Evolutionary conservation across 805 yeast genomes (phyloP), one percentile per base, ranked within the genome.

Genomic region (Yarrowia sp.): DNA sequence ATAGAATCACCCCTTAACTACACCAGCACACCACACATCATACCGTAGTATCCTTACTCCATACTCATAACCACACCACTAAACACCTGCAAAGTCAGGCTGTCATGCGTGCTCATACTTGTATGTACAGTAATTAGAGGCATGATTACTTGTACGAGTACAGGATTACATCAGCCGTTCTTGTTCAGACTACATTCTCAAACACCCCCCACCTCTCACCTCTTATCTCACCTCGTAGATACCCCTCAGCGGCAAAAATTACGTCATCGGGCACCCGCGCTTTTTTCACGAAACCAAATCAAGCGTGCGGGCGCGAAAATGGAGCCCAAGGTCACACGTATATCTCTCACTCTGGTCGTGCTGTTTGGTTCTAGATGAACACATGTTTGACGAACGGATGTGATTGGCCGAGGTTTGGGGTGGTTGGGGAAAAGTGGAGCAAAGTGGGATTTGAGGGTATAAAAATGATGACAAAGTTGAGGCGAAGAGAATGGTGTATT

Each of bases 221-320:
- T 38, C 40, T 38, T 10, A 10, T 11, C 40, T 38, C 40, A 38
- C 12, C 10, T 2, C 40, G 40, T 2, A 46, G 19, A 26, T 16
- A 40, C 55, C 42, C 12, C 56, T 16, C 12, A 11, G 59, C 59
- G 59, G 59, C 45, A 40, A 53, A 53, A 53, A 53, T 53, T 53
- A 53, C 59, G 59, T 53, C 59, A 53, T 53, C 16, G 45, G 45
- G 58, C 32, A 5, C 4, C 32, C 32, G 32, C 32, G 32, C 7
- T 16, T 53, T 19, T 40, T 40, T 10, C 35, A 8, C 16, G 38
- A 19, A 15, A 32, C 53, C n/a, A 19, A 49, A 49, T 49, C 40
- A 49, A 10, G 8, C 14, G 12, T 19, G 38, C 7, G 12, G 11
- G 12, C 46, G 12, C 46, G 14, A 11, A 48, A 49, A 49, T 49